These are phyloP conservation scores for Aspergillus diversus DNA, from an alignment of 495 filamentous ascomycete genomes.

Conservation along the genomic window DNA sequence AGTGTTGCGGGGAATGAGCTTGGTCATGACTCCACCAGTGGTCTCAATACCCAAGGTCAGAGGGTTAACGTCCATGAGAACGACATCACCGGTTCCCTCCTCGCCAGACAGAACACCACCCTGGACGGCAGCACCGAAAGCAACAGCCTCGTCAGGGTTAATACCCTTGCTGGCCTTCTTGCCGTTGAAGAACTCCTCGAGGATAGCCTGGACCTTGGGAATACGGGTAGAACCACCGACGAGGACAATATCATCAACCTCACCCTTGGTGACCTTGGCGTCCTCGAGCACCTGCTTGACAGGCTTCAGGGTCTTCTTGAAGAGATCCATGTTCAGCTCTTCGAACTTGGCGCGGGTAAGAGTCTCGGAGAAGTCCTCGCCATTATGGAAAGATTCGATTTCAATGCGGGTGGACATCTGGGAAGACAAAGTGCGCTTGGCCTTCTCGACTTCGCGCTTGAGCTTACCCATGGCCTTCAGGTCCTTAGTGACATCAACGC, in stretches of 20 bases:
- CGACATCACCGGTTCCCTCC: constrained; percentile 72
- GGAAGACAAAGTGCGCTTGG: constrained; percentile 97
- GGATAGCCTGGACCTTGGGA: constrained; percentile 90
- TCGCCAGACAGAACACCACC: constrained; percentile 93
- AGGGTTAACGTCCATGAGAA: constrained; percentile 98
- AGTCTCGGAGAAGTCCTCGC: constrained; percentile 98
- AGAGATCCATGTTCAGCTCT: constrained; percentile 97
- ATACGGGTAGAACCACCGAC: constrained; percentile 96
- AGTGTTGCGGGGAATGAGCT: constrained; percentile 93
- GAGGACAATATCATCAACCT: constrained; percentile 86
- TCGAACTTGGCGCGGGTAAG: constrained; percentile 99
- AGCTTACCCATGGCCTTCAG: constrained; percentile 99
- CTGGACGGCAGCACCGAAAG: constrained; percentile 96
- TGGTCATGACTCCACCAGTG: constrained; percentile 98
- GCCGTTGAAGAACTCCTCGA: constrained; percentile 93
- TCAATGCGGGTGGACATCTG: constrained; percentile 98
- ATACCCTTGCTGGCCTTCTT: constrained; percentile 98
- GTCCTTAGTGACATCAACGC: constrained; percentile 89
- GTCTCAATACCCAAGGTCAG: constrained; percentile 98
- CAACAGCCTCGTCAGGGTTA: constrained; percentile 98
- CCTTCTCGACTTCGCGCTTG: constrained; percentile 99
- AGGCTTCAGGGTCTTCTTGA: constrained; percentile 98
- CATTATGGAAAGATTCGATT: constrained; percentile 96
- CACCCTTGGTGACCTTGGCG: constrained; percentile 85
- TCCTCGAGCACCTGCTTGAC: constrained; percentile 97